phyloP scores from a whole-genome alignment of 805 yeast genomes.

The Kodamaea neixiangensis region DNA sequence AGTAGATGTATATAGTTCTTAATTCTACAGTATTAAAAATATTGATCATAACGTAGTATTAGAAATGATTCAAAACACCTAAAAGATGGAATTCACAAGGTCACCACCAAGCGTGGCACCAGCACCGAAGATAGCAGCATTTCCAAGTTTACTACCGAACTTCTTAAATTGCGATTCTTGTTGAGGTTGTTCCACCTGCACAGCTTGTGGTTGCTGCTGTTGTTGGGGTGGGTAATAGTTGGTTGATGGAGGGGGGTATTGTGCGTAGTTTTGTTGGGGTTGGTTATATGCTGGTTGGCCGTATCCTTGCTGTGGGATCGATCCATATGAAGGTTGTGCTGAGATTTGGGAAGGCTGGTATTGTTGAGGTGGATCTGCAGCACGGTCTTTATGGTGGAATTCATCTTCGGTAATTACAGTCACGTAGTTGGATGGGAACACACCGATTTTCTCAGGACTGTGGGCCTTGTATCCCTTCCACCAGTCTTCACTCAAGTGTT shows the following conservation, averaged over 20 bases:
- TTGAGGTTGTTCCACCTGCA: constrained; percentile 20
- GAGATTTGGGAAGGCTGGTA: constrained; percentile 18
- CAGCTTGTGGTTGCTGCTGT: constrained; percentile 27
- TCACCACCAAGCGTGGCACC: constrained; percentile 93
- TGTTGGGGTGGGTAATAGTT: constrained; percentile 42
- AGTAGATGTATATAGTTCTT: constrained; percentile 21
- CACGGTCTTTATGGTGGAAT: constrained; percentile 14
- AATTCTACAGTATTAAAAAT: constrained; percentile 6
- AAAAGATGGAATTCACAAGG: constrained; percentile 71
- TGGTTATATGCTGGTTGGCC: constrained; percentile 18
- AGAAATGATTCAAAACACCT: constrained; percentile 6
- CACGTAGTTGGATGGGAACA: constrained; percentile 91
- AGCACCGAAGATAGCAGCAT: constrained; percentile 94
- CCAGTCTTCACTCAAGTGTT: constrained; percentile 84
- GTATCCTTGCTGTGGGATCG: constrained; percentile 15
- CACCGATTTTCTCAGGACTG: constrained; percentile 56
- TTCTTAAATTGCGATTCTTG: constrained; percentile 46
- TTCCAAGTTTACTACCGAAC: constrained; percentile 79
- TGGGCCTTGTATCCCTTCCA: constrained; percentile 68
- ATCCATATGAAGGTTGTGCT: neutral
- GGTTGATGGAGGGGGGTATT: constrained; percentile 54
- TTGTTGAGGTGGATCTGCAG: constrained; percentile 3
- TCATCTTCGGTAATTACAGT: constrained; percentile 39
- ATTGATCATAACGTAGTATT: neutral
- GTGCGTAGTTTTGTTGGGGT: constrained; percentile 35